Evolutionary conservation across 2,329 filamentous ascomycete genomes (phyloP), one percentile per base, ranked within the genome.

Genomic region (Calycina herbarum): DNA sequence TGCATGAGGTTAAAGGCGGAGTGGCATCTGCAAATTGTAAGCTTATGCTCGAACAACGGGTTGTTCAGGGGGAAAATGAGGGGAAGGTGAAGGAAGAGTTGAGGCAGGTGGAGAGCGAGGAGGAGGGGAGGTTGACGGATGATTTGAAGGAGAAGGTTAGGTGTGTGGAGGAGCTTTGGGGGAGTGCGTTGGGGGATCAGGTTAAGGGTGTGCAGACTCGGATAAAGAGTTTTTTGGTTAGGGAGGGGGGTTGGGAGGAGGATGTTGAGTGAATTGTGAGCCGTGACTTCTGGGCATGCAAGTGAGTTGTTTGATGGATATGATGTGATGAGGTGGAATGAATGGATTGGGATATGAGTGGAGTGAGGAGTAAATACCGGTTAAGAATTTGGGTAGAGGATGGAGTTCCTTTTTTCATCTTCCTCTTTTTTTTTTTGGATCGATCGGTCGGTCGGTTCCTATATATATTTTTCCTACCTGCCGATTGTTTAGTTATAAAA

Each of bases 101-200:
- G 69, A 80, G 84, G 66, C 82, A 82, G 64, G 86, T 89, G 71
- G 84, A 86, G 63, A 79, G 79, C n/a, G 83, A 85, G 59, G 92
- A 96, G 77, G 90, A 91, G 73, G 80, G 81, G 42, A 80, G 85
- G 64, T 78, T 97, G 74, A 97, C 93, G 6, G 88, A 89, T 59
- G 94, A 97, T 74, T 78, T 98, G 70, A 95, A 98, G 79, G 94
- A 97, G 74, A 96, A 96, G 78, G 95, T 97, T 1, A 86, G 89
- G 38, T 87, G 94, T 69, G 92, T 98, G 40, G 93, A 97, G 78
- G 90, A 93, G 63, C 93, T 96, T 78, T 98, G 95, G 94, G 83
- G 85, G 42, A 91, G 93, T 73, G 93, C 92, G 5, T 81, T 98
- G n/a, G 94, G 94, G 0, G 88, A 89, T 68, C 86, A 88, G 64